phyloP scores from a whole-genome alignment of 139 green algal genomes.

The Chlorella sorokiniana region DNA sequence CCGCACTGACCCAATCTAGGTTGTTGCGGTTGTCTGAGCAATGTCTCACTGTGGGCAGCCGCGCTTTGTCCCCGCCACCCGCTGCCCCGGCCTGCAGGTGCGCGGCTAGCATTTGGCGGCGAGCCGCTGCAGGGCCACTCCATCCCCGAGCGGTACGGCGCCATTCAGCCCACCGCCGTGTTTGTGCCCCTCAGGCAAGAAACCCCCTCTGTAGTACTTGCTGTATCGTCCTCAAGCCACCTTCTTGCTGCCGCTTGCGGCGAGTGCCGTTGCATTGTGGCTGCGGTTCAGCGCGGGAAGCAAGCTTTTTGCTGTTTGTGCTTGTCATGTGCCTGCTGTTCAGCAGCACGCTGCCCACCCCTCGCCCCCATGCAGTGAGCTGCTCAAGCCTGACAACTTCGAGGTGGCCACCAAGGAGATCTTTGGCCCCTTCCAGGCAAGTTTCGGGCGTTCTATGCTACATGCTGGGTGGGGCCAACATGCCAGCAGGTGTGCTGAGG shows the following conservation, averaged over 20 bases:
- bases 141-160: constrained; percentile 92
- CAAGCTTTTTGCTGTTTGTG: not conserved
- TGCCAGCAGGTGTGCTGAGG: no score
- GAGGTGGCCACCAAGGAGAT: constrained; percentile 89
- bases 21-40: no score
- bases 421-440: constrained; percentile 95
- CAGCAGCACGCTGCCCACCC: not conserved
- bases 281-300: no score
- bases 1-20: no score
- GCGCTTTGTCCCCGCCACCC: not conserved
- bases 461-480: no score
- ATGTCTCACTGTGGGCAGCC: not conserved
- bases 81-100: constrained; percentile 49
- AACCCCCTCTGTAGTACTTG: not conserved
- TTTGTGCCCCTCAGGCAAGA: constrained; percentile 83
- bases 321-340: not conserved
- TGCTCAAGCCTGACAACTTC: constrained; percentile 75
- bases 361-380: constrained; percentile 29
- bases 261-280: no score
- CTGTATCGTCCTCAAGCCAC: not conserved
- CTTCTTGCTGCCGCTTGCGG: not conserved
- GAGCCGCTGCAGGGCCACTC: constrained; percentile 79
- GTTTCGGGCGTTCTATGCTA: no score
- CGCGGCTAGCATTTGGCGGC: constrained; percentile 87
- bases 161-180: constrained; percentile 93